Percentiles rank a stretch among this genome's conserved stretches.
Evolutionary conservation across 352 stramenopile species (phyloP).

Genomic region (Thraustochytrium sp.): DNA sequence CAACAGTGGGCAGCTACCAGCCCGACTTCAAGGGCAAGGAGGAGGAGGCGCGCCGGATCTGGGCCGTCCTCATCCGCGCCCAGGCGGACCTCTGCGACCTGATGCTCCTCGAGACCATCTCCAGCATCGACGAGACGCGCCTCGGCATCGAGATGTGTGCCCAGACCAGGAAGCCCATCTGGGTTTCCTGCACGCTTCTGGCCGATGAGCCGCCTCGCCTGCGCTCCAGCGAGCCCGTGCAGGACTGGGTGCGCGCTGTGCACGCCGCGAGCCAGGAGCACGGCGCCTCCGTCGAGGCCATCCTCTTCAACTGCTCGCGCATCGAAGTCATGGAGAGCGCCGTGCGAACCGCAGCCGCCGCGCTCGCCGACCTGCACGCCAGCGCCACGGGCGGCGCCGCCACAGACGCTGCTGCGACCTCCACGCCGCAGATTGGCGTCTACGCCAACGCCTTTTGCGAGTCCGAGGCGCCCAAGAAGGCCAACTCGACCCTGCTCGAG

Average conservation of each 20-base stretch:
- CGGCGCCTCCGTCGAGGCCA: neutral
- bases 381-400: too few species aligned
- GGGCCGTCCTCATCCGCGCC: neutral
- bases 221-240: neutral
- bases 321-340: neutral
- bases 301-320: neutral
- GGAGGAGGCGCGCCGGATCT: neutral
- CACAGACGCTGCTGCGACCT: too few species aligned
- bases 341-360: neutral
- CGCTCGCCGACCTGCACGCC: neutral
- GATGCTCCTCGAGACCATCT: neutral
- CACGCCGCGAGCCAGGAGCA: neutral
- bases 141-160: neutral
- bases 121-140: neutral
- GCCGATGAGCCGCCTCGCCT: neutral
- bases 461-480: neutral
- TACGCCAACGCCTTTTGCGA: neutral
- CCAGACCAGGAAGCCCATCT: neutral
- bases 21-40: neutral
- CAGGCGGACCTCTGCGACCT: neutral
- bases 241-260: neutral
- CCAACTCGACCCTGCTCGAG: neutral
- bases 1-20: neutral
- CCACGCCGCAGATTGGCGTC: neutral
- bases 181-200: neutral